Percentiles rank a stretch among this genome's conserved stretches.
phyloP scores from a whole-genome alignment of 305 asterid species.

The Fraxinus baroniana region DNA sequence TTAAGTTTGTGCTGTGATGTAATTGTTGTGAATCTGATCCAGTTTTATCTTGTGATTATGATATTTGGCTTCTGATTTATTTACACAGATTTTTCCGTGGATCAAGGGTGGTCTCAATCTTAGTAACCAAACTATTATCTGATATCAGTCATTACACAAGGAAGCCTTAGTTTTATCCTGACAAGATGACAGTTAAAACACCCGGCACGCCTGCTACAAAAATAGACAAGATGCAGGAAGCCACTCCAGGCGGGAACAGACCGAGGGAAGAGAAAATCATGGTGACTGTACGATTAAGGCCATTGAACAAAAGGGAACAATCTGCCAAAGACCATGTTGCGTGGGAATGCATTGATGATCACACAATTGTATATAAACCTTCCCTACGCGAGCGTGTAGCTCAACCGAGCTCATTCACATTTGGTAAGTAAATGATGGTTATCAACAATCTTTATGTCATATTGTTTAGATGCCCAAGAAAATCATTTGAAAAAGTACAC shows the following conservation, averaged over 20 bases:
- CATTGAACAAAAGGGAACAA: constrained; percentile 83
- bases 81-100: constrained; percentile 16
- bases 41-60: neutral
- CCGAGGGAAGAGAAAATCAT: constrained; percentile 83
- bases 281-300: constrained; percentile 87
- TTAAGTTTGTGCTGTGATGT: neutral
- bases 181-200: constrained; percentile 65
- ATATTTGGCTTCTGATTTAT: neutral
- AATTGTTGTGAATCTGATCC: neutral
- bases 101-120: neutral
- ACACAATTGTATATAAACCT: constrained; percentile 63
- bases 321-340: constrained; percentile 68
- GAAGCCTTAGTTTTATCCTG: neutral
- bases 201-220: constrained; percentile 80
- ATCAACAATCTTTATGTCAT: neutral
- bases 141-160: neutral
- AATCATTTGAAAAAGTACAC: constrained; percentile 3
- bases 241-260: constrained; percentile 67
- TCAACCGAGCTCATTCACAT: constrained; percentile 58
- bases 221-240: constrained; percentile 63
- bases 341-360: constrained; percentile 87
- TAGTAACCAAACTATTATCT: neutral
- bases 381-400: constrained; percentile 56
- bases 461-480: neutral
- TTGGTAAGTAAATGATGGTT: constrained; percentile 49